Conservation (phyloP, 345 rosid species). For the Erysimum cheiranthoides region DNA sequence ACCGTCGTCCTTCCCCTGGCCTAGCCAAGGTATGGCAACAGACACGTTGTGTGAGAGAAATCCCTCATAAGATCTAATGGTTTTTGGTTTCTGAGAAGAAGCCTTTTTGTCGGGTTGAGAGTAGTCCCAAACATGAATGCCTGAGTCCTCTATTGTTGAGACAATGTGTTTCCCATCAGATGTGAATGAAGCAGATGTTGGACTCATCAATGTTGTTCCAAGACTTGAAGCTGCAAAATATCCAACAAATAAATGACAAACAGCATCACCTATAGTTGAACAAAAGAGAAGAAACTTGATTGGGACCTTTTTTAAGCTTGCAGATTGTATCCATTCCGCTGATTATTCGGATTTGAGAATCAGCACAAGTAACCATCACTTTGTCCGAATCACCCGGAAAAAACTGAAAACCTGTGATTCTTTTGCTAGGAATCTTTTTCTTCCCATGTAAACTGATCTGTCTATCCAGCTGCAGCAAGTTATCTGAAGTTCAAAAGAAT, state of each 20-base stretch:
- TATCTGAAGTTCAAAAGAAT: constrained; percentile 47
- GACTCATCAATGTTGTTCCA: constrained; percentile 58
- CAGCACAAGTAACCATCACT: constrained; percentile 75
- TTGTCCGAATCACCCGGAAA: constrained; percentile 68
- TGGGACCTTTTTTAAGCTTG: constrained; percentile 64
- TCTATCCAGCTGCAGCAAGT: constrained; percentile 55
- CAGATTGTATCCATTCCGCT: constrained; percentile 55
- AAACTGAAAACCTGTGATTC: constrained; percentile 81
- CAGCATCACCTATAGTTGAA: background rate
- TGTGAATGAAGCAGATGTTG: constrained; percentile 67
- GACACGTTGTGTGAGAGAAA: constrained; percentile 65
- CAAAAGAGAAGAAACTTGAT: background rate
- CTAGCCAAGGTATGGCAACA: constrained; percentile 75
- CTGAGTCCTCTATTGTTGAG: constrained; percentile 72
- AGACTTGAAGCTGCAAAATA: constrained; percentile 55
- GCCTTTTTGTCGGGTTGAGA: constrained; percentile 47
- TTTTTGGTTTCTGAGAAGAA: constrained; percentile 49
- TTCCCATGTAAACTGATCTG: constrained; percentile 65
- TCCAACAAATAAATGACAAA: constrained; percentile 5
- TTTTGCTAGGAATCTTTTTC: constrained; percentile 69
- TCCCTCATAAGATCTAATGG: constrained; percentile 60
- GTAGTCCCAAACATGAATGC: constrained; percentile 72
- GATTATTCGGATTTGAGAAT: constrained; percentile 66
- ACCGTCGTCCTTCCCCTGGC: constrained; percentile 48
- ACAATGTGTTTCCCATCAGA: constrained; percentile 76